Evolutionary conservation across 208 protist genomes (phyloP).

Genomic region (Crithidia fasciculata): DNA sequence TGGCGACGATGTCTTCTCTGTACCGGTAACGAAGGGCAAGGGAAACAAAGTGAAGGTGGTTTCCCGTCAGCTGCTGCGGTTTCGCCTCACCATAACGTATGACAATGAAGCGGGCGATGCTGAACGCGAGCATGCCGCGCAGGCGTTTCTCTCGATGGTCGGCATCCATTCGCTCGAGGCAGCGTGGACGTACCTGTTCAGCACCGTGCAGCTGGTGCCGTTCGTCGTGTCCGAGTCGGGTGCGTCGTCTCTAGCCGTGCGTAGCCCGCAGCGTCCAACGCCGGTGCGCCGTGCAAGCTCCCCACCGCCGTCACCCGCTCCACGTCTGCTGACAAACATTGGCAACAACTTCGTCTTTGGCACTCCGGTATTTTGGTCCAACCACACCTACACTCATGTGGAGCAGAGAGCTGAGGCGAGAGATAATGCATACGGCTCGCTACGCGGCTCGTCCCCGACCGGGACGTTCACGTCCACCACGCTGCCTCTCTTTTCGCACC

Average conservation of each 20-base stretch:
- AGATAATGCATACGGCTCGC: constrained; percentile 10
- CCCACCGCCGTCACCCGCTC: constrained; percentile 1
- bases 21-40: not conserved
- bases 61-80: constrained; percentile 48
- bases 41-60: constrained; percentile 32
- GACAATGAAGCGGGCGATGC: constrained; percentile 31
- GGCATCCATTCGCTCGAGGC: constrained; percentile 50
- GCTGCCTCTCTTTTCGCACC: not conserved
- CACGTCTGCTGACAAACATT: not conserved
- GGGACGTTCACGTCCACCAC: constrained; percentile 1
- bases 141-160: constrained; percentile 39
- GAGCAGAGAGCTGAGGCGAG: constrained; percentile 1
- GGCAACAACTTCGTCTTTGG: constrained; percentile 36
- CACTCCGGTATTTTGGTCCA: constrained; percentile 40
- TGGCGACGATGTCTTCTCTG: not conserved
- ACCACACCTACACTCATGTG: constrained; percentile 12
- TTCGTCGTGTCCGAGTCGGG: constrained; percentile 27
- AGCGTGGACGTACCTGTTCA: constrained; percentile 55
- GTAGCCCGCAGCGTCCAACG: not conserved
- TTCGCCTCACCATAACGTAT: constrained; percentile 46
- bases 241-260: not conserved
- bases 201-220: constrained; percentile 44
- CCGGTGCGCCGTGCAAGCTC: not conserved
- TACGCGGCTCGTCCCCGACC: constrained; percentile 20
- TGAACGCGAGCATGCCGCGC: constrained; percentile 26